Conservation (phyloP, 805 yeast genomes). For the Spathaspora sp. region DNA sequence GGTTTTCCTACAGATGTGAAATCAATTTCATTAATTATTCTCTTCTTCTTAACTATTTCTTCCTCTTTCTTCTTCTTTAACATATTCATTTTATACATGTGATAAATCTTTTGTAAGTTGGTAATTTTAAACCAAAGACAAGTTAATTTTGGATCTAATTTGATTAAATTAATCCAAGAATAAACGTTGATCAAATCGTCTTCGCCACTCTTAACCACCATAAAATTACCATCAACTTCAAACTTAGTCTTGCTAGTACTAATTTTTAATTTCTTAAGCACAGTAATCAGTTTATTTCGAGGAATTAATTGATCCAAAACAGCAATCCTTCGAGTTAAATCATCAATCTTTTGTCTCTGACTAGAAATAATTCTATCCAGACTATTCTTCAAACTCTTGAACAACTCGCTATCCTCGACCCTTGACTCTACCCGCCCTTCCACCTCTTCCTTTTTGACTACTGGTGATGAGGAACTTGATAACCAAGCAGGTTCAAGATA, state of each 20-base stretch:
- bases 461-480: not conserved
- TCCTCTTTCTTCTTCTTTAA: slow-evolving; percentile 2
- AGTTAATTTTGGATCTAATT: slow-evolving; percentile 38
- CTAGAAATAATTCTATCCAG: slow-evolving; percentile 19
- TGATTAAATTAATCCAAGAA: slow-evolving; percentile 38
- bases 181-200: slow-evolving; percentile 18
- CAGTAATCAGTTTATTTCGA: slow-evolving; percentile 8
- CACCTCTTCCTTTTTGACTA: not conserved
- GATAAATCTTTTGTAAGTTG: slow-evolving; percentile 37
- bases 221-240: slow-evolving; percentile 15
- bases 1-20: slow-evolving; percentile 14
- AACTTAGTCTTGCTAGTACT: slow-evolving; percentile 7
- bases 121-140: slow-evolving; percentile 39
- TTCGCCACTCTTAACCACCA: not conserved
- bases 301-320: slow-evolving; percentile 14
- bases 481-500: slow-evolving; percentile 41
- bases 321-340: slow-evolving; percentile 23
- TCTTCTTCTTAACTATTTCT: not conserved
- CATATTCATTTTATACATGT: slow-evolving; percentile 26
- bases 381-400: slow-evolving; percentile 11
- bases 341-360: slow-evolving; percentile 30
- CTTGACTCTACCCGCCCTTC: not conserved
- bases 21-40: slow-evolving; percentile 21
- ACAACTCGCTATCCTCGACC: slow-evolving; percentile 14
- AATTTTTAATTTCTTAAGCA: slow-evolving; percentile 21